Base-by-base conservation (phyloP, 768 basidiomycete genomes). In the Tricholoma saponaceum region DNA sequence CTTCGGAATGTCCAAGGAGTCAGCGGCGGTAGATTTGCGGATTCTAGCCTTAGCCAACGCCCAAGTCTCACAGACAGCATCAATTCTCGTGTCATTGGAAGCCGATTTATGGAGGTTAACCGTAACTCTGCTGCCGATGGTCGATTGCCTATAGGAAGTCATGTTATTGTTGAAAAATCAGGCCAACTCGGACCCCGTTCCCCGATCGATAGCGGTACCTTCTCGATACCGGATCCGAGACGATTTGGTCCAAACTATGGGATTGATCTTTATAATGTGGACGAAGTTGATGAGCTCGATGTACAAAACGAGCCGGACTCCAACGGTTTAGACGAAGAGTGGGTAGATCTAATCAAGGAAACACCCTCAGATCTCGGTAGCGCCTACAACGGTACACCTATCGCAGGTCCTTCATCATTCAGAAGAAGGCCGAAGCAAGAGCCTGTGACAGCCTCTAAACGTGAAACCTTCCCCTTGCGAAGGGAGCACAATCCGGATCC, bases 61-160 rank as follows among this genome's bases (percentile, higher is more conserved):
- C 75, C 78, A 39, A 81, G 79, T 60, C 70, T 89, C 35, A 62
- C 82, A 0, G 83, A 89, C 32, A 83, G 84, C 4, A 76, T 87
- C 69, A 76, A 80, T 61, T 82, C 83, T 49, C 82, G 86, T 3
- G 72, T 86, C 41, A 76, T 85, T 49, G 87, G 87, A 2, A 84
- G 84, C 61, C 80, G 85, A 37, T 90, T 91, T 67, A 82, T 86
- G 65, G 90, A 92, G 67, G 81, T 86, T 51, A 83, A 84, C 62
- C 78, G 83, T 30, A 80, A 84, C 66, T 85, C 85, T 6, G 69
- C 72, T 12, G 73, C 79, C 8, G 80, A 82, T 53, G 83, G 83
- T 7, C 82, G 78, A n/a, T 67, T 89, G 14, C 83, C 85, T 1
- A 67, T 86, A 5, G 86, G 85, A 13, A 86, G 79, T 60, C 82